A percentile compares a stretch with the other conserved stretches of the same genome.
phyloP scores from a whole-genome alignment of 176 grass and related monocot species.

The Melocanna baccifera region DNA sequence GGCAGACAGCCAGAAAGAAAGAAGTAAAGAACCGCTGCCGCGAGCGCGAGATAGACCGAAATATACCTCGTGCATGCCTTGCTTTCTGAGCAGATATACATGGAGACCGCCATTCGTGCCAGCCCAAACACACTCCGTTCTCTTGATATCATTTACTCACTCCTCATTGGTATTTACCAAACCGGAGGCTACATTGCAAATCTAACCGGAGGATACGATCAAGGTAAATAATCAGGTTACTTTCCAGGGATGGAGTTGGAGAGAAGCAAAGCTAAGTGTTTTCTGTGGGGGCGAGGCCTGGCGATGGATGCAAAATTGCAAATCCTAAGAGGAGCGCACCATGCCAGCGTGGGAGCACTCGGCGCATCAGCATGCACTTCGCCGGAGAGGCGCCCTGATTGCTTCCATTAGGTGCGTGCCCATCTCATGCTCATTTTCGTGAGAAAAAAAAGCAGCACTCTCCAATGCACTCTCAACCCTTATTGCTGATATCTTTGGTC shows the following conservation, averaged over 20 bases:
- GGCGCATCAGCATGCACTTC: slow-evolving; percentile 38
- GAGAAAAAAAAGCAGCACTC: background rate
- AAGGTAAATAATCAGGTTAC: background rate
- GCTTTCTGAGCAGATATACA: background rate
- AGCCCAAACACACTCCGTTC: background rate
- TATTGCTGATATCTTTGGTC: too few species aligned
- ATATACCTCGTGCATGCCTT: background rate
- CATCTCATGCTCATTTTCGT: background rate
- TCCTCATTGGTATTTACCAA: background rate
- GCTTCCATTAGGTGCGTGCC: slow-evolving; percentile 36
- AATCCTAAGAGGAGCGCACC: slow-evolving; percentile 57
- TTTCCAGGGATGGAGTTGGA: background rate
- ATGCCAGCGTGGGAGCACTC: slow-evolving; percentile 10
- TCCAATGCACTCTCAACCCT: too few species aligned
- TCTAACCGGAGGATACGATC: too few species aligned
- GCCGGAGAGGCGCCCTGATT: slow-evolving; percentile 1
- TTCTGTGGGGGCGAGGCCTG: background rate
- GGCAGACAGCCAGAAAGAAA: too few species aligned
- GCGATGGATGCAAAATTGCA: background rate
- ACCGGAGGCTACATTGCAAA: background rate
- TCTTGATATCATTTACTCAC: background rate
- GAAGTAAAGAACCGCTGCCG: slow-evolving; percentile 29
- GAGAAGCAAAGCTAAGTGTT: background rate
- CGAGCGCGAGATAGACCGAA: slow-evolving; percentile 3
- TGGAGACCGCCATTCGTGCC: background rate